These are phyloP conservation scores for Pseudonectria foliicola DNA, from an alignment of 2,329 filamentous ascomycete genomes.

Conservation along the genomic window DNA sequence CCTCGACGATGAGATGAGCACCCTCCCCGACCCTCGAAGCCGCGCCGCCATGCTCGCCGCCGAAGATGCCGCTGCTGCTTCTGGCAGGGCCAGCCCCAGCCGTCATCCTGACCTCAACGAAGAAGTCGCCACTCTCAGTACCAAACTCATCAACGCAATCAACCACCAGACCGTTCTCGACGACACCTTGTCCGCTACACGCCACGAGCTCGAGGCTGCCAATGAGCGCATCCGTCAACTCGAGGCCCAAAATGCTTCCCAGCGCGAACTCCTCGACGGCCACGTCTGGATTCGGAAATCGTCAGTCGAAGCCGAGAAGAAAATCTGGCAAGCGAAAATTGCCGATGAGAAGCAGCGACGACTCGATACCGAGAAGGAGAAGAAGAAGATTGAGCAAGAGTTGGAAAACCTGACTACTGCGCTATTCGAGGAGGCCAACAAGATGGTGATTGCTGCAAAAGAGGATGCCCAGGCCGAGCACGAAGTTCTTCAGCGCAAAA, in stretches of 20 bases:
- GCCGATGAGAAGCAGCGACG: conserved; percentile 60
- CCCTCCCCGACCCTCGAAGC: conserved; percentile 58
- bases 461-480: conserved; percentile 82
- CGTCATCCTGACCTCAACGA: conserved; percentile 52
- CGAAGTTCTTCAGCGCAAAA: conserved; percentile 73
- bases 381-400: conserved; percentile 86
- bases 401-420: conserved; percentile 84
- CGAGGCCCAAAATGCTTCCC: conserved; percentile 57
- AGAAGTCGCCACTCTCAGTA: conserved; percentile 85
- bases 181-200: conserved; percentile 74
- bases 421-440: conserved; percentile 97
- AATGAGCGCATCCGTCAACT: conserved; percentile 60
- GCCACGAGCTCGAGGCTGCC: conserved; percentile 74
- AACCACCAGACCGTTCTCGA: conserved; percentile 92
- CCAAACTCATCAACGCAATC: conserved; percentile 94
- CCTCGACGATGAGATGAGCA: conserved; percentile 58
- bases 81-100: conserved; percentile 21
- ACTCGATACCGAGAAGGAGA: conserved; percentile 65
- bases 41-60: conserved; percentile 41
- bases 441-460: conserved; percentile 86
- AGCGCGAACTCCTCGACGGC: conserved; percentile 64
- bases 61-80: conserved; percentile 24
- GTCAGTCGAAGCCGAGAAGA: conserved; percentile 67
- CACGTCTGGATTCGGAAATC: conserved; percentile 71
- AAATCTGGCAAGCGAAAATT: conserved; percentile 48